phyloP scores from a whole-genome alignment of 2,329 filamentous ascomycete species.

The Pseudogymnoascus pannorum region DNA sequence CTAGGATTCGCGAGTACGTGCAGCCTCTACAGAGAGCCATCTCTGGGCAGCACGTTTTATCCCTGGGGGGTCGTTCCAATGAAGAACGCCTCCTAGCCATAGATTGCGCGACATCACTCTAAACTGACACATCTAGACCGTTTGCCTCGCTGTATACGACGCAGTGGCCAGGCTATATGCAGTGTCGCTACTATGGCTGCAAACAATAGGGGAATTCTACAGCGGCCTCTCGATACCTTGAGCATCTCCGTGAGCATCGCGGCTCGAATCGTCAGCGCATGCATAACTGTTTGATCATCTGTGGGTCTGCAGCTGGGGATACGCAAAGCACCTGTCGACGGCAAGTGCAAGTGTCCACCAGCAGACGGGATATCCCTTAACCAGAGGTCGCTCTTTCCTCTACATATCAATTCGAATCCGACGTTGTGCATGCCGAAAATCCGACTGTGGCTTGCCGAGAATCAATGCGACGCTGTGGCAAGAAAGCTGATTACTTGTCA shows the following conservation, averaged over 20 bases:
- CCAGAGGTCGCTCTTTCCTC: background rate
- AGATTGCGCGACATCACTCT: background rate
- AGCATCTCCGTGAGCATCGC: background rate
- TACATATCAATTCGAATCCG: background rate
- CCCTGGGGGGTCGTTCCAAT: background rate
- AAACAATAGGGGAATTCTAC: background rate
- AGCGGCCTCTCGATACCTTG: background rate
- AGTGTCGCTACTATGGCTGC: background rate
- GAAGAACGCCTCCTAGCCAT: background rate
- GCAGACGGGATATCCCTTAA: background rate
- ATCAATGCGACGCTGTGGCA: background rate
- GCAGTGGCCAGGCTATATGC: background rate
- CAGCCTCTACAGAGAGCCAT: background rate
- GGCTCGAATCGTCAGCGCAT: conserved; percentile 7
- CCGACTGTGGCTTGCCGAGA: conserved; percentile 2
- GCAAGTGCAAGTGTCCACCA: background rate
- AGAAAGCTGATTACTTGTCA: background rate
- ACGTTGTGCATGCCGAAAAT: background rate
- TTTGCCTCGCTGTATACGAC: background rate
- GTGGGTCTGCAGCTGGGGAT: background rate
- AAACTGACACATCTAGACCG: background rate
- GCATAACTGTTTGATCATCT: conserved; percentile 6
- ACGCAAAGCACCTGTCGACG: background rate
- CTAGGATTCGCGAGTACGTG: background rate
- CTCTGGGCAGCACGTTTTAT: conserved; percentile 3